Evolutionary conservation across 2,329 filamentous ascomycete species (phyloP).

Genomic region (Trichoderma hamatum): DNA sequence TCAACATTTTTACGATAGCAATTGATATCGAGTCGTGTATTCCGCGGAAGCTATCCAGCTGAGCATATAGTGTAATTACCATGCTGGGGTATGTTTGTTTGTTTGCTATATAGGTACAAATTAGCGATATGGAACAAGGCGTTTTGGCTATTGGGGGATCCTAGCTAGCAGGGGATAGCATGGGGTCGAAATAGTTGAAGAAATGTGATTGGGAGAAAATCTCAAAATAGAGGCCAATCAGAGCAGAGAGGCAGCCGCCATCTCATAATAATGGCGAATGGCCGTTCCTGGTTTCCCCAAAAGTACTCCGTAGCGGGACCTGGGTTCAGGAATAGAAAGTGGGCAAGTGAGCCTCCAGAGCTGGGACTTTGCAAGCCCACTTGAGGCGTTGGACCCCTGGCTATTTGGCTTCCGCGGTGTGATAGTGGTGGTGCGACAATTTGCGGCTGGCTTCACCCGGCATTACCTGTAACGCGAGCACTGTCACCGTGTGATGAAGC

Average conservation of each 20-base stretch:
- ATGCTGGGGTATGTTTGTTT: constrained; percentile 7
- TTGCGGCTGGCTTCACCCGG: constrained; percentile 23
- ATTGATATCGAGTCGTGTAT: constrained; percentile 4
- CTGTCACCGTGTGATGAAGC: constrained; percentile 6
- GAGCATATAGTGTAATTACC: constrained; percentile 12
- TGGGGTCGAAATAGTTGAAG: constrained; percentile 6
- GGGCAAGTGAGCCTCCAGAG: constrained; percentile 18
- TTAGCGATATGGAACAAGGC: constrained; percentile 14
- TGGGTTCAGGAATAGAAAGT: constrained; percentile 9
- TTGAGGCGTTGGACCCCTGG: constrained; percentile 4
- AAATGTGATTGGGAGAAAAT: constrained; percentile 27
- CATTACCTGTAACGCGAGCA: constrained; percentile 7
- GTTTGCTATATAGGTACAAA: constrained; percentile 1
- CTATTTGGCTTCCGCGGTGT: constrained; percentile 17
- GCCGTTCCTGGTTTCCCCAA: background rate
- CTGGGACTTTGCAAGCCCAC: constrained; percentile 8
- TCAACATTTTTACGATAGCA: background rate
- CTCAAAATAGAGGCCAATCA: constrained; percentile 16
- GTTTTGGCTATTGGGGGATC: constrained; percentile 20
- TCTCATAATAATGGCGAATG: constrained; percentile 22
- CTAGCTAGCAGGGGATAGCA: constrained; percentile 21
- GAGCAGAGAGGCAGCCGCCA: constrained; percentile 14
- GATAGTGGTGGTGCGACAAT: constrained; percentile 26
- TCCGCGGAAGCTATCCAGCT: background rate
- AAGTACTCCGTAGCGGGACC: background rate